Conservation (phyloP, 192 early-diverging fungal species). For the Pilobolus umbonatus region DNA sequence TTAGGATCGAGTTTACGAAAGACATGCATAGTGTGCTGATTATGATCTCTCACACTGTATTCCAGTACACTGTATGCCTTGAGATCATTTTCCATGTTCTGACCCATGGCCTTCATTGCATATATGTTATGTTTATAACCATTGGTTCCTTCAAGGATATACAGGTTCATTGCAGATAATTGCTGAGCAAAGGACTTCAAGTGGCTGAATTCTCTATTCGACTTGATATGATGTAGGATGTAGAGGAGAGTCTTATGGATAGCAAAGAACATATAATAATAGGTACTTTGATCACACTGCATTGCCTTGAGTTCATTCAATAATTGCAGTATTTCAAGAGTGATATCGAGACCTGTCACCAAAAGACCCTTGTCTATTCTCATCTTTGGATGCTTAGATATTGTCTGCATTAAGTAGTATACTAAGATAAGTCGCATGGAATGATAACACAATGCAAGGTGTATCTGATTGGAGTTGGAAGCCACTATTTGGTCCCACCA, state of each 20-base stretch:
- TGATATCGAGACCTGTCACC: constrained; percentile 13
- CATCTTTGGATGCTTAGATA: no score
- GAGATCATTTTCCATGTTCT: not conserved
- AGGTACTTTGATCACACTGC: constrained; percentile 25
- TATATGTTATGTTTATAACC: constrained; percentile 18
- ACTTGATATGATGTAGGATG: constrained; percentile 7
- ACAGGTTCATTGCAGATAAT: constrained; percentile 13
- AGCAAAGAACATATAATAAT: constrained; percentile 32
- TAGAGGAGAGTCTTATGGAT: constrained; percentile 23
- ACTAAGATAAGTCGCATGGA: constrained; percentile 21
- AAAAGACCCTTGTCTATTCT: no score
- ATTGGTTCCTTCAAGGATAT: constrained; percentile 2
- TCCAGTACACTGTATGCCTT: no score
- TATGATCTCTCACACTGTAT: no score
- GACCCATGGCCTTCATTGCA: not conserved
- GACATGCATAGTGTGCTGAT: no score
- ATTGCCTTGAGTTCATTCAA: constrained; percentile 11
- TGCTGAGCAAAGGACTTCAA: constrained; percentile 12
- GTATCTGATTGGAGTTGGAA: no score
- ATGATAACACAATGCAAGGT: constrained; percentile 26
- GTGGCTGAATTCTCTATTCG: not conserved
- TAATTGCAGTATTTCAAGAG: constrained; percentile 5
- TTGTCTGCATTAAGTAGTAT: constrained; percentile 19
- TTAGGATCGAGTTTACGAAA: no score
- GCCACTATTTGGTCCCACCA: constrained; percentile 16